A percentile compares a stretch with the other conserved stretches of the same genome.
phyloP scores from a whole-genome alignment of 2,329 filamentous ascomycete genomes.

The Rutstroemia sp. region DNA sequence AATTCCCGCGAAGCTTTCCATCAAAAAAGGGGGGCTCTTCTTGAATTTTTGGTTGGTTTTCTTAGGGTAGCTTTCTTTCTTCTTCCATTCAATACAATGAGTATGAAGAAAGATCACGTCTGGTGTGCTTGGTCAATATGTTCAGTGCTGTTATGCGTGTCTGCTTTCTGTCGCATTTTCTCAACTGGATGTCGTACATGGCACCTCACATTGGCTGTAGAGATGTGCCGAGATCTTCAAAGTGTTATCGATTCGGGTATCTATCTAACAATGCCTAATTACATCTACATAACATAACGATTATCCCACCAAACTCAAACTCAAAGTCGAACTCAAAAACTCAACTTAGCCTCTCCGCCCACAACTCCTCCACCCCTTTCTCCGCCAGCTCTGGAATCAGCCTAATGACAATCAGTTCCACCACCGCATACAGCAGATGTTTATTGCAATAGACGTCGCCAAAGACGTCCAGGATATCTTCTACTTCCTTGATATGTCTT shows the following conservation, averaged over 20 bases:
- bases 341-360: conserved; percentile 59
- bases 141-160: too few species aligned
- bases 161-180: too few species aligned
- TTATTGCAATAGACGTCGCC: conserved; percentile 86
- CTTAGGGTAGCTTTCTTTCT: not conserved
- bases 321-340: not conserved
- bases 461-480: conserved; percentile 63
- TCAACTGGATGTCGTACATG: too few species aligned
- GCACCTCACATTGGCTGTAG: too few species aligned
- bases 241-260: not conserved
- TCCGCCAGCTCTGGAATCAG: conserved; percentile 79
- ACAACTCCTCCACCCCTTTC: conserved; percentile 61
- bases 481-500: conserved; percentile 30
- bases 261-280: not conserved
- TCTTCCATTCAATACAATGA: conserved; percentile 5
- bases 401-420: conserved; percentile 76
- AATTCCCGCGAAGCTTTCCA: not conserved
- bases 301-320: not conserved
- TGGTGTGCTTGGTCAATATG: too few species aligned
- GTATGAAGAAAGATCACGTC: too few species aligned
- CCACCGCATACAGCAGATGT: conserved; percentile 73
- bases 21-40: not conserved
- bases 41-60: not conserved
- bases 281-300: not conserved
- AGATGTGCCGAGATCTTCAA: not conserved